These are phyloP conservation scores for Aspergillus quadricinctus DNA, from an alignment of 2,329 filamentous ascomycete species.

Conservation along the genomic window DNA sequence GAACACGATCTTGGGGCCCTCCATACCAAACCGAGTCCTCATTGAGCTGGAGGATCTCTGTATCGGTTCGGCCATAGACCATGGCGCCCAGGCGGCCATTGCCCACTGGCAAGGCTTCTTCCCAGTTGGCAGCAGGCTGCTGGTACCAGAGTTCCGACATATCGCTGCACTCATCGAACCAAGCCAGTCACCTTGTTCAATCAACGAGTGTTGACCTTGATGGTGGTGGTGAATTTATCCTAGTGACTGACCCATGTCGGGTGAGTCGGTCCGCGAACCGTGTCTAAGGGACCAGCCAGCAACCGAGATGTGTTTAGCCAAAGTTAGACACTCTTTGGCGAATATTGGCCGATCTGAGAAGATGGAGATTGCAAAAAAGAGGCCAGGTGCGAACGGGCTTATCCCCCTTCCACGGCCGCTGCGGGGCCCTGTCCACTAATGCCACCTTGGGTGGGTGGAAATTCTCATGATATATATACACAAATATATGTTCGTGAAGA, in stretches of 20 bases:
- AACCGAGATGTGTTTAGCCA: too few species aligned
- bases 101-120: slow-evolving; percentile 45
- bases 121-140: slow-evolving; percentile 28
- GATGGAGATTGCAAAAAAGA: too few species aligned
- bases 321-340: too few species aligned
- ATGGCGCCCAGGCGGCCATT: slow-evolving; percentile 47
- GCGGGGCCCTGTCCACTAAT: too few species aligned
- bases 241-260: not conserved
- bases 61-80: slow-evolving; percentile 43
- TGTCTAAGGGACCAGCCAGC: too few species aligned
- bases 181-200: not conserved
- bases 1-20: slow-evolving; percentile 42
- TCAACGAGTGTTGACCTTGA: not conserved
- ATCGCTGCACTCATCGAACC: not conserved
- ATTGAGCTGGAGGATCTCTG: slow-evolving; percentile 45
- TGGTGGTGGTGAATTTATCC: not conserved
- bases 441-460: too few species aligned
- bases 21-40: slow-evolving; percentile 49
- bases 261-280: not conserved
- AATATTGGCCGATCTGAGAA: too few species aligned
- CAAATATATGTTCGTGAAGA: too few species aligned
- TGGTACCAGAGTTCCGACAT: slow-evolving; percentile 30
- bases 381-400: too few species aligned
- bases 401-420: too few species aligned
- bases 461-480: too few species aligned